Evolutionary conservation across 768 basidiomycete genomes (phyloP).

Genomic region (Mycena epipterygia): DNA sequence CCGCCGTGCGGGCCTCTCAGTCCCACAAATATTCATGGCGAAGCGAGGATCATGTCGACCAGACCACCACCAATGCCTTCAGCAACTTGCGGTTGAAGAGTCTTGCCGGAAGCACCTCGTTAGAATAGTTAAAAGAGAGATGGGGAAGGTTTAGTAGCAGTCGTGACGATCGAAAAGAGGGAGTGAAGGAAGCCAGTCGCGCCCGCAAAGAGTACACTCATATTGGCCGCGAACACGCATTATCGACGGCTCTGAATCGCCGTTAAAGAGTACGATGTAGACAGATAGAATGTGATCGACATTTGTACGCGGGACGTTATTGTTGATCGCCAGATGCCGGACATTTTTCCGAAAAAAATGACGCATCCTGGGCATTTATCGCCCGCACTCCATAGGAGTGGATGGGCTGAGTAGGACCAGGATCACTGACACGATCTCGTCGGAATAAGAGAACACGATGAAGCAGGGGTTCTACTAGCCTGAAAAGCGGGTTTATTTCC

Average conservation of each 20-base stretch:
- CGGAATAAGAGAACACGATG: slow-evolving; percentile 2
- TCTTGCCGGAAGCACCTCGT: background rate
- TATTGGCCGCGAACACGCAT: background rate
- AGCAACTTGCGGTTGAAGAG: background rate
- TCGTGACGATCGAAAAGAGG: background rate
- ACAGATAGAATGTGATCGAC: slow-evolving; percentile 1
- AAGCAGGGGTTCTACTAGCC: slow-evolving; percentile 6
- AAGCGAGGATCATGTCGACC: slow-evolving; percentile 1
- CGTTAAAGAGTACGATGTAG: slow-evolving; percentile 4
- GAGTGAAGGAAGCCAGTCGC: background rate
- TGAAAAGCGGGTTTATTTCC: background rate
- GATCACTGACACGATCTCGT: background rate
- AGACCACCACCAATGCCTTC: background rate
- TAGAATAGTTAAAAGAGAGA: slow-evolving; percentile 1
- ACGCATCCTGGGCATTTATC: background rate
- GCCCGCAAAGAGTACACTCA: slow-evolving; percentile 1
- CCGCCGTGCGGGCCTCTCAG: background rate
- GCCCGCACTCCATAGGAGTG: slow-evolving; percentile 5
- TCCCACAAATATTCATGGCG: slow-evolving; percentile 5
- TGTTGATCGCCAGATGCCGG: background rate
- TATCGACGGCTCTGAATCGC: background rate
- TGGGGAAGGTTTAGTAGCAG: background rate
- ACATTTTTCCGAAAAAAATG: background rate
- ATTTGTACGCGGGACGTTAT: background rate
- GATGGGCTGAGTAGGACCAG: slow-evolving; percentile 7